phyloP scores from a whole-genome alignment of 2,329 filamentous ascomycete genomes.

The Epichloe aotearoae region DNA sequence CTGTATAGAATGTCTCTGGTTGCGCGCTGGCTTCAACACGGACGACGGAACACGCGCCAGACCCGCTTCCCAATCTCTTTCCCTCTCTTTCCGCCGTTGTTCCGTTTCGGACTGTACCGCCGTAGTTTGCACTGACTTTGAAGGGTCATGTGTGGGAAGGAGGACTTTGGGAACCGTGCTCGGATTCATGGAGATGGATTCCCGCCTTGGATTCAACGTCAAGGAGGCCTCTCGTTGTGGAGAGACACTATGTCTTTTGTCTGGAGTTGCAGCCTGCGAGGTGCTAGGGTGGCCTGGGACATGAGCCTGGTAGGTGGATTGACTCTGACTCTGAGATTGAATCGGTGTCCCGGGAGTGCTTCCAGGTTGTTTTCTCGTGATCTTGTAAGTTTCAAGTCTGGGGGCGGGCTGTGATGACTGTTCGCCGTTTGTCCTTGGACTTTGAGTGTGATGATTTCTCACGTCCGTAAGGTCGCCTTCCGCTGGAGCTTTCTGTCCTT shows the following conservation, averaged over 20 bases:
- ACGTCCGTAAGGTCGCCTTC: background rate
- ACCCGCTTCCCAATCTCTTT: background rate
- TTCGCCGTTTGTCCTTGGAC: background rate
- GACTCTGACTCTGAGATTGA: background rate
- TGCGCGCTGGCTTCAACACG: conserved; percentile 5
- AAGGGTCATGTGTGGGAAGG: conserved; percentile 11
- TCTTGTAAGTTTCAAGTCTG: conserved; percentile 5
- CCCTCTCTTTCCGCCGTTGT: background rate
- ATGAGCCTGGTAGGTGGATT: conserved; percentile 8
- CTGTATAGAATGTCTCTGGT: background rate
- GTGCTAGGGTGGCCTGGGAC: conserved; percentile 3
- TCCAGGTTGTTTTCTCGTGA: conserved; percentile 8
- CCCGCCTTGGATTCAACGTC: conserved; percentile 11
- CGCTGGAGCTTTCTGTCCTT: background rate
- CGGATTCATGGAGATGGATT: conserved; percentile 10
- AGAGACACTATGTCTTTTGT: conserved; percentile 8
- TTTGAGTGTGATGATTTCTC: background rate
- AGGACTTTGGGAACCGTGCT: conserved; percentile 12
- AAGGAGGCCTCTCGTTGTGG: conserved; percentile 15
- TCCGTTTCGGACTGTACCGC: background rate
- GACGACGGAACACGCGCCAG: conserved; percentile 5
- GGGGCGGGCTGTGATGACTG: background rate
- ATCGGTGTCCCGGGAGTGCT: background rate
- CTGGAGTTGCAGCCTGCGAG: background rate
- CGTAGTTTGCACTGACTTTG: background rate